Conservation (phyloP, 352 stramenopile species). For the Bremia lactucae region DNA sequence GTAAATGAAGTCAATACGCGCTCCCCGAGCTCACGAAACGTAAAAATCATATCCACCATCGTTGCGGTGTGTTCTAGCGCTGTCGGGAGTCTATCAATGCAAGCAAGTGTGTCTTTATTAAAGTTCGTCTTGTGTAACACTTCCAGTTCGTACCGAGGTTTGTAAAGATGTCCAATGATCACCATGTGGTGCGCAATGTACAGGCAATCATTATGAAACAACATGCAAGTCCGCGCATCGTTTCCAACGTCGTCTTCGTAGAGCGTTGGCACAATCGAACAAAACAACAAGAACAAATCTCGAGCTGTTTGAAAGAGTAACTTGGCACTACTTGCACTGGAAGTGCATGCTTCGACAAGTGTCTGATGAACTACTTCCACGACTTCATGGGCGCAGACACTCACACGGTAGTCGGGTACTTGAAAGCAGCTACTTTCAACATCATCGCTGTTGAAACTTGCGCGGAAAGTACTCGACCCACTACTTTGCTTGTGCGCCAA, state of each 20-base stretch:
- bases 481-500: conserved; percentile 2
- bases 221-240: conserved; percentile 53
- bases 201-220: conserved; percentile 80
- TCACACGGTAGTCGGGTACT: conserved; percentile 53
- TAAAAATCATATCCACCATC: conserved; percentile 75
- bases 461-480: conserved; percentile 1
- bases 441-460: conserved; percentile 12
- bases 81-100: conserved; percentile 29
- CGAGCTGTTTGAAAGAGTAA: conserved; percentile 74
- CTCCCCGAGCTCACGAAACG: conserved; percentile 51
- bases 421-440: conserved; percentile 48
- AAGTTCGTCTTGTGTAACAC: neutral
- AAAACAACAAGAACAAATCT: conserved; percentile 67
- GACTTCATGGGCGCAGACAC: conserved; percentile 40
- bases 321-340: conserved; percentile 28
- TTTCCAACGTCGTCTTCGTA: conserved; percentile 60
- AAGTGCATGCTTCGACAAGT: conserved; percentile 46
- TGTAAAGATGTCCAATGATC: conserved; percentile 61
- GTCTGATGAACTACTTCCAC: conserved; percentile 58
- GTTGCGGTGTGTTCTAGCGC: conserved; percentile 50
- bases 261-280: conserved; percentile 49
- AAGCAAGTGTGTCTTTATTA: neutral
- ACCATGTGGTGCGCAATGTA: conserved; percentile 79
- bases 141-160: conserved; percentile 31
- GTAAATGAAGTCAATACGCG: conserved; percentile 37